Evolutionary conservation across 257 asterid genomes (phyloP), one percentile per base, ranked within the genome.

Genomic region (Capsicum baccatum): DNA sequence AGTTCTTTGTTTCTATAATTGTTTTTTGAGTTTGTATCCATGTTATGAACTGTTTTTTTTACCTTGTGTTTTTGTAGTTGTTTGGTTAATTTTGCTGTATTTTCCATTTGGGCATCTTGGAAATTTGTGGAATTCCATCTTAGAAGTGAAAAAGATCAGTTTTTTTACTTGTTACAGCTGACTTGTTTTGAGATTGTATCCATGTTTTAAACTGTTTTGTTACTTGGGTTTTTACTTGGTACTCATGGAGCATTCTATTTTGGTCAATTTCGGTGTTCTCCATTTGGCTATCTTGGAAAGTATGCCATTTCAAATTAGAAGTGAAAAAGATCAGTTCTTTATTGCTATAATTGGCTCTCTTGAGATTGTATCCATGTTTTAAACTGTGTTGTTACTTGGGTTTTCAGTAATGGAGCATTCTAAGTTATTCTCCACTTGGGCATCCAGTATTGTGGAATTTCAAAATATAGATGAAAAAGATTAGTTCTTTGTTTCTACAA

Each of bases 111-210:
- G 63, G 63, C 52, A 5, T 52, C 8, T 50, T 2, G 60, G 62
- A 76, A 14, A 50, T 76, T 21, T 76, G 63, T 76, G 63, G 44
- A 76, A 76, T 76, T 50, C 26, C 62, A 5, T 13, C 12, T 76
- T 54, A 13, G 6, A 76, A 12, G 26, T 76, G 81, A 76, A 76
- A 76, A 50, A 21, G 26, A 26, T 76, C 26, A 26, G 1, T 52
- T 52, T 39, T 15, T 76, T 76, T 52, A 52, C 26, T 52, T 50
- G 81, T 10, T 76, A 52, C 47, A 13, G 21, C 37, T 47, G 58
- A 8, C 5, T 71, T 10, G 33, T 10, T 71, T 47, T 5, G 55
- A 47, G 80, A 47, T 71, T 71, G 3, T 50, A 48, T 13, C 21
- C 8, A 8, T 52, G 21, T 76, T 52, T 33, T 21, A 8, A 33